Evolutionary conservation across 23 red algal genomes (phyloP).

Genomic region (Cyanidiococcus yangmingshanensis): DNA sequence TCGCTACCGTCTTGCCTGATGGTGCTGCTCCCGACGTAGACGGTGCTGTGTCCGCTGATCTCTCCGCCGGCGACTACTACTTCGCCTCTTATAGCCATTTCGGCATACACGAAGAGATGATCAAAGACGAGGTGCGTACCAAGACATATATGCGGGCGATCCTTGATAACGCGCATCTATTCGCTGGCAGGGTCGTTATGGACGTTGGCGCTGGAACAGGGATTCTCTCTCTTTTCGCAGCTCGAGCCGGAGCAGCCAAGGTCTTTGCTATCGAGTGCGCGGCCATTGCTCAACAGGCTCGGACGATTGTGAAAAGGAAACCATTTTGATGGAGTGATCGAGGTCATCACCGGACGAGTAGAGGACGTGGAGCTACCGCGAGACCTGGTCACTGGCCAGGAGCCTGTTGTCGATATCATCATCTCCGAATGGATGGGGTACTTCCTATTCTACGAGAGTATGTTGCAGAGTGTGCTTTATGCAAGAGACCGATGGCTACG

Average conservation of each 20-base stretch:
- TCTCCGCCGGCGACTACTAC: slow-evolving; percentile 95
- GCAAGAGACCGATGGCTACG: slow-evolving; percentile 81
- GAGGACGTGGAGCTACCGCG: slow-evolving; percentile 74
- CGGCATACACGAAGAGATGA: slow-evolving; percentile 98
- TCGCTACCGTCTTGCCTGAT: not conserved
- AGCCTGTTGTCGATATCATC: slow-evolving; percentile 77
- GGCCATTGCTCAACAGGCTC: slow-evolving; percentile 75
- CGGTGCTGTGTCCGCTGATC: slow-evolving; percentile 23
- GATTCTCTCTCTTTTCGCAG: slow-evolving; percentile 86
- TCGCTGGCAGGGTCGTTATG: slow-evolving; percentile 69
- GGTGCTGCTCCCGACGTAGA: slow-evolving; percentile 5
- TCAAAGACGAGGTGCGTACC: slow-evolving; percentile 88
- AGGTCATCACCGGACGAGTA: slow-evolving; percentile 61
- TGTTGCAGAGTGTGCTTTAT: slow-evolving; percentile 87
- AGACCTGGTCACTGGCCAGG: not conserved
- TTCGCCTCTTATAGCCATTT: slow-evolving; percentile 97
- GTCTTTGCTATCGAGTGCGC: slow-evolving; percentile 90
- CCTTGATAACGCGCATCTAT: slow-evolving; percentile 63
- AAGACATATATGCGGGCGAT: slow-evolving; percentile 92
- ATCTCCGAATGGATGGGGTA: slow-evolving; percentile 99
- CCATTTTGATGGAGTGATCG: slow-evolving; percentile 55
- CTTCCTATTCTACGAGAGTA: slow-evolving; percentile 98
- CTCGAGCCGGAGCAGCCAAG: slow-evolving; percentile 73
- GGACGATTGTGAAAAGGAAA: slow-evolving; percentile 60
- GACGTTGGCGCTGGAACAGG: slow-evolving; percentile 96